These are phyloP conservation scores for Eucalyptus erythrocorys DNA, from an alignment of 345 rosid species.

Conservation along the genomic window DNA sequence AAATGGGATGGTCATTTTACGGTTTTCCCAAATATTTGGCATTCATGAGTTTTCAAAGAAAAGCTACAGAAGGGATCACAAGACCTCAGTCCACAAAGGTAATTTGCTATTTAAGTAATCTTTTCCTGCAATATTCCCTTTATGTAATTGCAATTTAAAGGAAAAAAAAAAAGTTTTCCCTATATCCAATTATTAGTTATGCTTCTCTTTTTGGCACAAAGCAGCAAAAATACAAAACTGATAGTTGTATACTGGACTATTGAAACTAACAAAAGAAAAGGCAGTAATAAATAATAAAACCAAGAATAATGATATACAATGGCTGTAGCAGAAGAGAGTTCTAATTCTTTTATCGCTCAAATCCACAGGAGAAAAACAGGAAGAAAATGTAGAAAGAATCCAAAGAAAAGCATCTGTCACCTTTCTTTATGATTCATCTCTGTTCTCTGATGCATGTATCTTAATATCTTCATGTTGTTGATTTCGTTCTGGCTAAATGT, in stretches of 20 bases:
- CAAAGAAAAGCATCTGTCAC: not conserved
- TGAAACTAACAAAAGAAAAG: not conserved
- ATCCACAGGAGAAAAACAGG: not conserved
- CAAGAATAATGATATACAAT: not conserved
- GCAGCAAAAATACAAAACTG: not conserved
- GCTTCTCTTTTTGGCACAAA: not conserved
- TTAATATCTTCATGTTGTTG: not conserved
- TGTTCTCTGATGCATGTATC: not conserved
- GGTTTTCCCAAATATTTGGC: slow-evolving; percentile 96
- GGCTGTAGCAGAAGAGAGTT: not conserved
- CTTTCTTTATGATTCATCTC: not conserved
- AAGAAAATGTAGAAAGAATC: not conserved
- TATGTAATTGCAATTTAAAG: not conserved
- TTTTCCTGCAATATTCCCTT: not conserved
- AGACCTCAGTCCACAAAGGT: slow-evolving; percentile 56
- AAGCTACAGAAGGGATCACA: slow-evolving; percentile 46
- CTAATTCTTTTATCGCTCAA: not conserved
- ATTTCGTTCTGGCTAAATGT: not conserved
- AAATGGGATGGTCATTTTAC: slow-evolving; percentile 75
- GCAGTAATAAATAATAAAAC: not conserved
- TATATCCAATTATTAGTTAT: not conserved
- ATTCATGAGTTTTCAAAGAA: slow-evolving; percentile 67
- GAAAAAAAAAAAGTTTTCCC: not conserved
- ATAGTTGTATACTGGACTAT: not conserved
- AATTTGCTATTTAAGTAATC: not conserved